Base-by-base conservation (phyloP, 2,329 filamentous ascomycete species). In the Acrocalymma vagum region DNA sequence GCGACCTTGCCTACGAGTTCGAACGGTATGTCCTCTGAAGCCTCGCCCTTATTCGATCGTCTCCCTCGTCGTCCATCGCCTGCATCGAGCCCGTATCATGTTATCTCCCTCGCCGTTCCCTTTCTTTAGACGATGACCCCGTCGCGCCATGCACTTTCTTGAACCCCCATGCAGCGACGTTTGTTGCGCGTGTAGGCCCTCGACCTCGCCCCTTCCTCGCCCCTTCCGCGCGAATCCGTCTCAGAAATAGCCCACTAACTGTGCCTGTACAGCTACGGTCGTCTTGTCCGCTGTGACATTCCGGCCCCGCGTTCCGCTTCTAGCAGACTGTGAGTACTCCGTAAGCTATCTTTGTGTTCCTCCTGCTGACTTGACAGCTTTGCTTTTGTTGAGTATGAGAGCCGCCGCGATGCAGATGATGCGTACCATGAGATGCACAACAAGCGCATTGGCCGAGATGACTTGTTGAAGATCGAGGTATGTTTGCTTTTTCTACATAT, bases 341-440 rank as follows among this genome's bases (percentile, higher is more conserved):
- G n/a, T n/a, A n/a, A n/a, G n/a, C n/a, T 23, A n/a, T 39, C n/a
- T 34, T 23, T 42, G 27, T 36, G 16, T 33, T 15, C 20, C 8
- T 18, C 9, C 22, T 22, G 45, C 47, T 63, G 48, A 67, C 53
- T 26, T 35, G 37, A 18, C 52, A 85, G 94, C 58, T 99, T 99
- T 72, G 94, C 94, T 24, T 99, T 99, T 72, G 94, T 99, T 54
- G 94, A 99, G 76, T 99, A 99, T 73, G 94, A 99, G 78, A 95
- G 92, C 72, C 90, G 93, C 63, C 92, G 94, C 61, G 94, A 99
- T 79, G 92, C 94, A 53, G 94, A 99, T 72, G 94, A 99, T 77
- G 94, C 94, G 31, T 99, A 99, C 71, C 90, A 99, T 72, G 94
- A 99, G 78, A 99, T 99, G 94, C 94, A 99, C 71, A 97, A 97